Base-by-base conservation (phyloP, 2,329 filamentous ascomycete genomes). In the Talaromyces islandicus region DNA sequence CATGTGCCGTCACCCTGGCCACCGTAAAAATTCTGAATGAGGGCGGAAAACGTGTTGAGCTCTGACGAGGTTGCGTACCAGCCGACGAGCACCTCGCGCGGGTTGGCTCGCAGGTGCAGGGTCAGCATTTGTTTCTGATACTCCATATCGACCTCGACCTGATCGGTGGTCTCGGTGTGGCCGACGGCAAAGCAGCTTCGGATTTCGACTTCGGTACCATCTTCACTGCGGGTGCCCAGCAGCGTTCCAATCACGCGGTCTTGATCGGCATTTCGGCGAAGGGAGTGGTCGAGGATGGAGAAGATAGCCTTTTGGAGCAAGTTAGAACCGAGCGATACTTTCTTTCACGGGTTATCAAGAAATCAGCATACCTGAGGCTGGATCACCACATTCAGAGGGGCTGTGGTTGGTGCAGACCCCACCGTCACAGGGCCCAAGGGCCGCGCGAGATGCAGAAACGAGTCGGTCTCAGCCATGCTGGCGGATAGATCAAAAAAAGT, bases 101-200 rank as follows among this genome's bases (percentile, higher is more conserved):
- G 94, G 77, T 92, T 90, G 60, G 92, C 93, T 80, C 93, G 93
- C 68, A 97, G 87, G 75, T 96, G 93, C 69, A 99, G 83, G 62
- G 90, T 89, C 61, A 97, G 88, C 94, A 99, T 99, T 78, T 93
- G 92, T 85, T 97, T 97, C 81, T 99, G 94, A 80, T 97, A 99
- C 79, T 99, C 94, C 84, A 99, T 96, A 75, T 99, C 94, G 65
- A 99, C 94, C 79, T 99, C 94, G 71, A 99, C 94, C 79, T 99
- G 94, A 78, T 99, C 94, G 75, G 92, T 90, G 68, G 93, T 96
- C 81, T 99, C 94, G 68, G 93, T 97, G 82, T 99, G 94, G 67
- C 93, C 92, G 72, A 99, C 96, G 68, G 94, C 94, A 76, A 99
- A 99, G 81, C 91, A 93, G 73, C 91, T 95, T 73, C 91, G 88